A percentile compares a stretch with the other conserved stretches of the same genome.
These are phyloP conservation scores for Orbilia brochopaga DNA, from an alignment of 2,329 filamentous ascomycete species.

Conservation along the genomic window DNA sequence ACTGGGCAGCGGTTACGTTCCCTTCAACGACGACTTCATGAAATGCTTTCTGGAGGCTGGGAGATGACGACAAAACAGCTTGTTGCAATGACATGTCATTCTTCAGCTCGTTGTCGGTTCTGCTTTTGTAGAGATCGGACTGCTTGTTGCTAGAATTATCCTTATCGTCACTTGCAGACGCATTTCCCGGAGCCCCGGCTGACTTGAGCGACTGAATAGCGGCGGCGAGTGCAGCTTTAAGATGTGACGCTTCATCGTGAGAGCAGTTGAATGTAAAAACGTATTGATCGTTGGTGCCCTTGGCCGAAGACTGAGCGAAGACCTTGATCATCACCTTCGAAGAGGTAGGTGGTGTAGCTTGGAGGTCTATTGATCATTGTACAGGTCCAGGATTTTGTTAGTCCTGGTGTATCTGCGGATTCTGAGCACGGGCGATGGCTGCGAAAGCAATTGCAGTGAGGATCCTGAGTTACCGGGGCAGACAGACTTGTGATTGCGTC, in stretches of 20 bases:
- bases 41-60: slow-evolving; percentile 78
- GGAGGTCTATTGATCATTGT: slow-evolving; percentile 68
- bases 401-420: background rate
- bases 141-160: slow-evolving; percentile 55
- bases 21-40: slow-evolving; percentile 82
- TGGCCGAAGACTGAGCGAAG: slow-evolving; percentile 65
- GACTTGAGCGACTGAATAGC: slow-evolving; percentile 75
- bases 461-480: slow-evolving; percentile 76
- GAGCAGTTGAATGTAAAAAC: slow-evolving; percentile 88
- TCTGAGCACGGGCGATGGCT: background rate
- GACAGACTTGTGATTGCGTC: slow-evolving; percentile 79
- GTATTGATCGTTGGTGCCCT: slow-evolving; percentile 64
- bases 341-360: slow-evolving; percentile 87
- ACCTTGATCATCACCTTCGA: slow-evolving; percentile 94
- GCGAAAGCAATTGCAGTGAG: slow-evolving; percentile 69
- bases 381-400: background rate
- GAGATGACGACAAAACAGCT: slow-evolving; percentile 82
- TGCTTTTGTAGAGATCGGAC: slow-evolving; percentile 52
- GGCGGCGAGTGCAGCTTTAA: slow-evolving; percentile 80
- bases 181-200: slow-evolving; percentile 61
- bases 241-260: slow-evolving; percentile 79
- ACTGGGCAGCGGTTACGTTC: slow-evolving; percentile 83
- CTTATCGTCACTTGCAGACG: slow-evolving; percentile 61
- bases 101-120: slow-evolving; percentile 72
- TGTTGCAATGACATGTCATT: slow-evolving; percentile 82